Conservation (phyloP, 176 grass and related monocot genomes). For the Oryza officinalis region DNA sequence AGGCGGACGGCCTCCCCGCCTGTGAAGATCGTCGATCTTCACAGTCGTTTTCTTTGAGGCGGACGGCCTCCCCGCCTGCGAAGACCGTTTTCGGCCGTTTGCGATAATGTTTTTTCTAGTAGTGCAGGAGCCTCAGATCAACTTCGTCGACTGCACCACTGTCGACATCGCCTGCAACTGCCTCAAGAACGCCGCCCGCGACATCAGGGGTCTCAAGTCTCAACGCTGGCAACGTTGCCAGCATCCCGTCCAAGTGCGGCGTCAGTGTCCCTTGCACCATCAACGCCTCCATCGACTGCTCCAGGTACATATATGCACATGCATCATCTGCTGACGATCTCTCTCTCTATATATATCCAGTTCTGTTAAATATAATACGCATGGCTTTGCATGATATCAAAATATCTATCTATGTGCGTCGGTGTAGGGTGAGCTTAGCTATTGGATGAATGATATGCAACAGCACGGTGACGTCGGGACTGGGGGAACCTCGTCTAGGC, state of each 20-base stretch:
- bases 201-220: slow-evolving; percentile 11
- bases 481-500: too few relatives aligned
- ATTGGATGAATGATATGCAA: too few relatives aligned
- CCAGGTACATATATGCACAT: slow-evolving; percentile 3
- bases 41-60: too few relatives aligned
- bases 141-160: neutral
- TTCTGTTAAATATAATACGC: too few relatives aligned
- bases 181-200: slow-evolving; percentile 27
- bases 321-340: neutral
- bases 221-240: slow-evolving; percentile 32
- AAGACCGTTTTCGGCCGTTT: too few relatives aligned
- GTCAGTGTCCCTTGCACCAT: slow-evolving; percentile 49
- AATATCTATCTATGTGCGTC: neutral
- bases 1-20: too few relatives aligned
- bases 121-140: slow-evolving; percentile 39
- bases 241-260: slow-evolving; percentile 53
- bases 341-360: too few relatives aligned
- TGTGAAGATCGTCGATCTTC: too few relatives aligned
- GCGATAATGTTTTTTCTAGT: too few relatives aligned
- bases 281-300: slow-evolving; percentile 52
- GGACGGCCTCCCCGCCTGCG: too few relatives aligned
- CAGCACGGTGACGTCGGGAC: too few relatives aligned
- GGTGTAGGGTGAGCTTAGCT: neutral
- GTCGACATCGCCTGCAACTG: slow-evolving; percentile 41
- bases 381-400: neutral